Evolutionary conservation across 202 grass and related monocot genomes (phyloP).

Genomic region (Saccharum hybrid): DNA sequence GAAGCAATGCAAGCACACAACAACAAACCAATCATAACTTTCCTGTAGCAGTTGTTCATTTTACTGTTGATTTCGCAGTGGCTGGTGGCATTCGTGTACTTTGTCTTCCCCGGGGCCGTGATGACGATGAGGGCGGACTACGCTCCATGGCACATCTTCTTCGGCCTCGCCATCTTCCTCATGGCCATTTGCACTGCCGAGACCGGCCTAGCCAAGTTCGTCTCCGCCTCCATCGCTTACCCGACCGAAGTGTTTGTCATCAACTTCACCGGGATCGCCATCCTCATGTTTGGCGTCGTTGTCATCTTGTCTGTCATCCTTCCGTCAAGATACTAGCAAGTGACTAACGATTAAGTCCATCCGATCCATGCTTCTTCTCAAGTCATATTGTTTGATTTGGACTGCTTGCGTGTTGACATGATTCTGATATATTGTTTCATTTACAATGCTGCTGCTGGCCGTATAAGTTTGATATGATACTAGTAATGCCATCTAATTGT

Average conservation of each 20-base stretch:
- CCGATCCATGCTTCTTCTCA: neutral
- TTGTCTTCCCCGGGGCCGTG: slow-evolving; percentile 46
- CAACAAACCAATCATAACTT: neutral
- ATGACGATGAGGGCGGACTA: slow-evolving; percentile 63
- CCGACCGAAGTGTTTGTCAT: slow-evolving; percentile 39
- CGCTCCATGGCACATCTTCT: slow-evolving; percentile 64
- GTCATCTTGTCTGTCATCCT: slow-evolving; percentile 48
- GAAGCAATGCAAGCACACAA: neutral
- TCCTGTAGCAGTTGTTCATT: neutral
- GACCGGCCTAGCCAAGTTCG: slow-evolving; percentile 41
- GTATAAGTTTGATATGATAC: neutral
- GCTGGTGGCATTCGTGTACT: slow-evolving; percentile 55
- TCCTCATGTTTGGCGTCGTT: slow-evolving; percentile 44
- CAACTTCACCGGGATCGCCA: slow-evolving; percentile 50
- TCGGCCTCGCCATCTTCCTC: slow-evolving; percentile 59
- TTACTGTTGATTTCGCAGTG: slow-evolving; percentile 40
- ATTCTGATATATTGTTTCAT: slow-evolving; percentile 30
- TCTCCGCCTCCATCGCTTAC: neutral
- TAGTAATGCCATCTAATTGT: neutral
- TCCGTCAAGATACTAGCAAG: slow-evolving; percentile 40
- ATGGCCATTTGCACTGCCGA: slow-evolving; percentile 54
- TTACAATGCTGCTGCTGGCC: neutral
- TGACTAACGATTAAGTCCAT: neutral
- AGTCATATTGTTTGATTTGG: neutral
- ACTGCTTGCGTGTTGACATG: neutral